These are phyloP conservation scores for Staphylotrichum longicolle DNA, from an alignment of 495 filamentous ascomycete genomes.

Conservation along the genomic window DNA sequence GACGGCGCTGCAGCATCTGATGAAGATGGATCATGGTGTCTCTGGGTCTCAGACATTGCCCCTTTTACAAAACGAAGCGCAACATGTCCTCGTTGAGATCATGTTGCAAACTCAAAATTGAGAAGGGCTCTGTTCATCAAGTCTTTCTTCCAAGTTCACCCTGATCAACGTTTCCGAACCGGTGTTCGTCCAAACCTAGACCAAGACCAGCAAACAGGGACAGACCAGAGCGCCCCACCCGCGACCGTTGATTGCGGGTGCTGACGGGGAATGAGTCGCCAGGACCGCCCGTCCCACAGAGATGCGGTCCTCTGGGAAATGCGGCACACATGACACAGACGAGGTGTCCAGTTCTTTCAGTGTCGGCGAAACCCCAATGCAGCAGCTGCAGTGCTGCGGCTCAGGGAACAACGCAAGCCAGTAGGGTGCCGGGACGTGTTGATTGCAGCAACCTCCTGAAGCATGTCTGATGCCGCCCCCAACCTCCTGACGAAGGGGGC, in stretches of 20 bases:
- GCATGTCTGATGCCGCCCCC: conserved; percentile 10
- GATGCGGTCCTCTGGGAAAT: background rate
- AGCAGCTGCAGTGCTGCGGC: background rate
- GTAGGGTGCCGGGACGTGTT: background rate
- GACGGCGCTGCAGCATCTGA: background rate
- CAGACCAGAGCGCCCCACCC: background rate
- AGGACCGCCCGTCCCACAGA: background rate
- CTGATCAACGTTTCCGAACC: too few species aligned
- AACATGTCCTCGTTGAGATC: too few species aligned
- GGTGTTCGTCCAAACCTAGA: too few species aligned
- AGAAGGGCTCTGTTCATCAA: too few species aligned
- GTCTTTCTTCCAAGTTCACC: too few species aligned
- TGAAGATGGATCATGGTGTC: too few species aligned
- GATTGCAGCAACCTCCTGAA: conserved; percentile 8
- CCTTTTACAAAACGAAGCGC: too few species aligned
- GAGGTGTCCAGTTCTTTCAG: background rate
- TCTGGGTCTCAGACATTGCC: too few species aligned
- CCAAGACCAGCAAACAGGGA: too few species aligned
- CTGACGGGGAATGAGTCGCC: background rate
- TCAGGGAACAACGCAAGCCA: background rate
- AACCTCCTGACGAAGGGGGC: background rate
- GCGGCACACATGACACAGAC: background rate
- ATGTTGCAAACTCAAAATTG: too few species aligned
- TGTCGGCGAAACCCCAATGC: background rate
- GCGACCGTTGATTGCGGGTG: conserved; percentile 6